Base-by-base conservation (phyloP, 2,329 filamentous ascomycete species). In the Clonostachys chloroleuca region DNA sequence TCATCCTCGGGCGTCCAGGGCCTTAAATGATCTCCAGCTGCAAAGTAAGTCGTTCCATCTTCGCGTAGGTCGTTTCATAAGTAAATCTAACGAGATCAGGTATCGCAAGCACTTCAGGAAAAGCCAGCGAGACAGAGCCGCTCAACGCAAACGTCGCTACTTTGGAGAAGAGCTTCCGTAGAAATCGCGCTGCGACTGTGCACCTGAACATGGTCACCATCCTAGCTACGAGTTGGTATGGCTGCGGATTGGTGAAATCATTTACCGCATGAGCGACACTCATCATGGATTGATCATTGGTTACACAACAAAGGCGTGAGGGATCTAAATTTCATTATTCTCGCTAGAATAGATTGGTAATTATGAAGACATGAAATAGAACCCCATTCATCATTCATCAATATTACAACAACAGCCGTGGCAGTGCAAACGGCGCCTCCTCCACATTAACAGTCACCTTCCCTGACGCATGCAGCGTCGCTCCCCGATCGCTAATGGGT, bases 401-500 rank as follows among this genome's bases (percentile, higher is more conserved):
- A 42, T 46, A 74, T 79, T 59, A 84, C 75, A 67, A 55, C 43
- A 70, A 52, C 34, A 68, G 35, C 42, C 60, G 59, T 30, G 58
- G 54, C 49, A 62, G 57, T 12, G 58, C 56, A 47, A 67, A 65
- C 5, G 68, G 68, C n/a, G 68, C 67, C 45, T 59, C 58, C 17
- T 69, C 66, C 13, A 70, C 56, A 44, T 67, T 58, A 10, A 66
- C 64, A 37, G 59, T 40, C 3, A 72, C 48, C 37, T 60, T 45
- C 3, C 68, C 68, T 50, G 63, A 63, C 6, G 58, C 58, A 42
- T 65, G 56, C 51, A 69, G 43, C 2, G 51, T 53, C 2, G 64
- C 60, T 3, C 66, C 66, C 5, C 50, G 48, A 63, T 96, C 90
- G 0, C 87, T 92, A 53, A 95, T 92, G 2, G 84, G 81, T 33